Conservation (phyloP, 1,284 basidiomycete genomes). For the Malassezia sp. region DNA sequence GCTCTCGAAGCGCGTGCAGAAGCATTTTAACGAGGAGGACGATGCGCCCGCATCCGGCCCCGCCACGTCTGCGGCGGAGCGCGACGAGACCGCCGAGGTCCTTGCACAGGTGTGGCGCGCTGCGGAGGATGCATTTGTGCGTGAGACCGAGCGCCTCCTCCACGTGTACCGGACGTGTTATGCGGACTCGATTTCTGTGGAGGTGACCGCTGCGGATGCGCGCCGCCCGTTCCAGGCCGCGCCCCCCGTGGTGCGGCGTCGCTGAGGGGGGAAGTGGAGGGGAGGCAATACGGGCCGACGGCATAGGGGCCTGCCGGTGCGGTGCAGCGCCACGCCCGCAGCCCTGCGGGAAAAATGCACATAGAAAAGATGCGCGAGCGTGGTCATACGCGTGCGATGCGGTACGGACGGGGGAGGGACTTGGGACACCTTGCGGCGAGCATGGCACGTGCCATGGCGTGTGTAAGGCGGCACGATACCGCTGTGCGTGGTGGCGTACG, state of each 20-base stretch:
- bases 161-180: constrained; percentile 14
- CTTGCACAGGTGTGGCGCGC: constrained; percentile 13
- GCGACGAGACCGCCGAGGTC: constrained; percentile 14
- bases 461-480: too few species aligned
- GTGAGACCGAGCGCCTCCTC: constrained; percentile 7
- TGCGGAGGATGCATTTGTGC: constrained; percentile 1
- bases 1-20: constrained; percentile 80
- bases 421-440: too few species aligned
- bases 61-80: not conserved
- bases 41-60: constrained; percentile 47
- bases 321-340: too few species aligned
- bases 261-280: too few species aligned
- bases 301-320: too few species aligned
- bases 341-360: too few species aligned
- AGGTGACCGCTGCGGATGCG: constrained; percentile 63
- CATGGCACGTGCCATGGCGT: too few species aligned
- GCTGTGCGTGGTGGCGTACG: too few species aligned
- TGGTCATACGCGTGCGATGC: too few species aligned
- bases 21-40: constrained; percentile 62
- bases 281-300: too few species aligned
- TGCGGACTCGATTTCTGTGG: constrained; percentile 1
- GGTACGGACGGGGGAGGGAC: too few species aligned
- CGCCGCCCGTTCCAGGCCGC: constrained; percentile 19
- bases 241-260: constrained; percentile 13
- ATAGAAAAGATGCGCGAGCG: too few species aligned